phyloP scores from a whole-genome alignment of 352 stramenopile species.

The Phytophthora aleatoria region DNA sequence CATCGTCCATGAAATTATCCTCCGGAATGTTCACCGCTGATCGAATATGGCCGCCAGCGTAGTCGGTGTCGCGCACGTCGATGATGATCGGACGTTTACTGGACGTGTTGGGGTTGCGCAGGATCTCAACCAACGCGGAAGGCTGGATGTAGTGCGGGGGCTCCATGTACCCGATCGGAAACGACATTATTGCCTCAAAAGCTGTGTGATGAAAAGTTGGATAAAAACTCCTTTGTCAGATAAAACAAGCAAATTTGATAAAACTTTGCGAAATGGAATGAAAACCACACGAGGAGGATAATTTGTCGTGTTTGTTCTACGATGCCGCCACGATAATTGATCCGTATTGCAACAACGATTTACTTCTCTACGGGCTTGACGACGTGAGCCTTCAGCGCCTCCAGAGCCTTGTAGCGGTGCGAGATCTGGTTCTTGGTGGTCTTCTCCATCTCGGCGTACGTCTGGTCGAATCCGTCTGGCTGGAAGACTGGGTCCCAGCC shows the following conservation, averaged over 20 bases:
- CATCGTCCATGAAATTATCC: slow-evolving; percentile 82
- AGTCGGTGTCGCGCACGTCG: slow-evolving; percentile 82
- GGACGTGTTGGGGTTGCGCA: slow-evolving; percentile 40
- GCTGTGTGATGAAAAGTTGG: neutral
- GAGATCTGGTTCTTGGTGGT: slow-evolving; percentile 91
- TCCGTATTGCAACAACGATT: slow-evolving; percentile 7
- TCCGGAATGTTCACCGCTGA: slow-evolving; percentile 78
- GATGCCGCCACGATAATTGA: neutral
- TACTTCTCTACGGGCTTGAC: slow-evolving; percentile 31
- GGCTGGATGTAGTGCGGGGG: slow-evolving; percentile 53
- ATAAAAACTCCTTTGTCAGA: neutral
- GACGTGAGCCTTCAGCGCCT: slow-evolving; percentile 60
- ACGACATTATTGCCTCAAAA: slow-evolving; percentile 10
- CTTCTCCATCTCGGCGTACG: slow-evolving; percentile 93
- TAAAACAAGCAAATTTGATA: too few relatives aligned
- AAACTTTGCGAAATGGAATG: too few relatives aligned
- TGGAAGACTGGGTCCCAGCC: slow-evolving; percentile 93
- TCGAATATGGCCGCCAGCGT: slow-evolving; percentile 75
- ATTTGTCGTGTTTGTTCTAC: slow-evolving; percentile 13
- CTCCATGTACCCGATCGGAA: slow-evolving; percentile 41
- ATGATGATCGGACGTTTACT: slow-evolving; percentile 57
- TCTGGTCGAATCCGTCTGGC: slow-evolving; percentile 79
- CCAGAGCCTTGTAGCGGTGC: slow-evolving; percentile 86
- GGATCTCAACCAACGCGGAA: slow-evolving; percentile 57
- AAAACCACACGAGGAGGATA: neutral